Evolutionary conservation across 371 early-diverging fungal species (phyloP).

Genomic region (Mucor racemosus): DNA sequence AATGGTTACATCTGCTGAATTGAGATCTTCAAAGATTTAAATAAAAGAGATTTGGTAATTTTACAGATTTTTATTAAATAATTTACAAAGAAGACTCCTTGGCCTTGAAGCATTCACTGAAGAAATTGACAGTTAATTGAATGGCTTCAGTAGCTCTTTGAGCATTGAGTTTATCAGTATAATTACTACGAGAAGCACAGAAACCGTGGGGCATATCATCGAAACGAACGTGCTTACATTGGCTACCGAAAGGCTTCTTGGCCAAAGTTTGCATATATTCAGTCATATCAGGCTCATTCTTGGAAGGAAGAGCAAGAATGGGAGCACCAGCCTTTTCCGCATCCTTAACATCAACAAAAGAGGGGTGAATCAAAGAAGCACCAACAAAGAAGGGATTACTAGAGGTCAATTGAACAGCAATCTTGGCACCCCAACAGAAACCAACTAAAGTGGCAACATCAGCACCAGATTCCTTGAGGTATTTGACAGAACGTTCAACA

Average conservation of each 20-base stretch:
- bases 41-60: background rate
- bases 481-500: slow-evolving; percentile 39
- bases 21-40: slow-evolving; percentile 19
- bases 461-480: slow-evolving; percentile 49
- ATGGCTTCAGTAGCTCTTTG: slow-evolving; percentile 62
- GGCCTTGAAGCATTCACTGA: slow-evolving; percentile 33
- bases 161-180: slow-evolving; percentile 47
- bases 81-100: slow-evolving; percentile 9
- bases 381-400: slow-evolving; percentile 44
- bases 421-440: slow-evolving; percentile 75
- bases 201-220: slow-evolving; percentile 76
- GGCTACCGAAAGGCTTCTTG: slow-evolving; percentile 62
- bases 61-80: background rate
- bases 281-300: slow-evolving; percentile 68
- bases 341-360: slow-evolving; percentile 55
- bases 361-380: slow-evolving; percentile 68
- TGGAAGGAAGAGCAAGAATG: slow-evolving; percentile 62
- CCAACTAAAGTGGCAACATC: slow-evolving; percentile 57
- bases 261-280: slow-evolving; percentile 51
- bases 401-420: slow-evolving; percentile 41
- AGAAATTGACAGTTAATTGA: slow-evolving; percentile 56
- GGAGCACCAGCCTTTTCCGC: slow-evolving; percentile 61
- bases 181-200: slow-evolving; percentile 73
- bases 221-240: slow-evolving; percentile 62
- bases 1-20: slow-evolving; percentile 15